Conservation (phyloP, 495 filamentous ascomycete species). For the Aspergillus bridgeri region DNA sequence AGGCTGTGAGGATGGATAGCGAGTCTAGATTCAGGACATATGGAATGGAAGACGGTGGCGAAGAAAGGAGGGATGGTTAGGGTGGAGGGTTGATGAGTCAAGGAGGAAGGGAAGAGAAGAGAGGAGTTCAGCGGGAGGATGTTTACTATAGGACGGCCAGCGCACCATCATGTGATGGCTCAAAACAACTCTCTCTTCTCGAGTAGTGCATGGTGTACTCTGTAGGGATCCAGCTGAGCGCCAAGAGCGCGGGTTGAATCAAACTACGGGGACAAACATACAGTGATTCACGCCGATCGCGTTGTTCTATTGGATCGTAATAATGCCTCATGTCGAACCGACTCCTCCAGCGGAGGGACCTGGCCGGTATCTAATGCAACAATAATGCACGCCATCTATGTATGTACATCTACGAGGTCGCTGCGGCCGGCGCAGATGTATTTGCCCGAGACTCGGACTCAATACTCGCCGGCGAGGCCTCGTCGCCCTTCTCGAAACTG, state of each 20-base stretch:
- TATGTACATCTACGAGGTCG: conserved; percentile 12
- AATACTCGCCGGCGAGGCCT: conserved; percentile 1
- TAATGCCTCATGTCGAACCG: conserved; percentile 6
- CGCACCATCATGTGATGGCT: background rate
- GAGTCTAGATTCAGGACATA: no score
- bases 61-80: background rate
- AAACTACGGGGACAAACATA: conserved; percentile 2
- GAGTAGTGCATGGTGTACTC: background rate
- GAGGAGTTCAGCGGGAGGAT: background rate
- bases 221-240: background rate
- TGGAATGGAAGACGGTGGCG: background rate
- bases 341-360: background rate
- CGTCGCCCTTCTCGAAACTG: conserved; percentile 41
- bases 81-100: no score
- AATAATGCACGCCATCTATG: no score
- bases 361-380: no score
- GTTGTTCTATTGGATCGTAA: conserved; percentile 6
- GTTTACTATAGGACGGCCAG: background rate
- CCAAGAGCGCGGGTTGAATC: conserved; percentile 6
- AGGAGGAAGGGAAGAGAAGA: background rate
- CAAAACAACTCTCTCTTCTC: background rate
- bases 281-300: background rate
- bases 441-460: conserved; percentile 3
- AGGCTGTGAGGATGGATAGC: background rate
- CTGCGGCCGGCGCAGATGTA: conserved; percentile 19